Conservation (phyloP, 2,329 filamentous ascomycete genomes). For the Cladobotryum protrusum region DNA sequence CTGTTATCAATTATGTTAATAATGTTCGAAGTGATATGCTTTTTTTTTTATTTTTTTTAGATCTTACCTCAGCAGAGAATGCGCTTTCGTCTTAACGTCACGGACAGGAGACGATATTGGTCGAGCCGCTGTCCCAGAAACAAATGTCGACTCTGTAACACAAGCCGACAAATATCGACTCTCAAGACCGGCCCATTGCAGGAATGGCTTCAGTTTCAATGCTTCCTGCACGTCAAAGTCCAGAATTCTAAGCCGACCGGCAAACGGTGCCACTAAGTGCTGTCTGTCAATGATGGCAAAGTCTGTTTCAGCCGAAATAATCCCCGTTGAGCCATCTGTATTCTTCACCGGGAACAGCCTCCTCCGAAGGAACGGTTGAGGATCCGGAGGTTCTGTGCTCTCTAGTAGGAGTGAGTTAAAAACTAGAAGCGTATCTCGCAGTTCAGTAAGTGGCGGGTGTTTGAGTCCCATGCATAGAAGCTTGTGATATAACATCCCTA, state of each 20-base stretch:
- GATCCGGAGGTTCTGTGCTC: background rate
- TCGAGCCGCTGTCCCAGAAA: slow-evolving; percentile 12
- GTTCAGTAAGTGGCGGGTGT: slow-evolving; percentile 10
- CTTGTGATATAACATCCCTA: slow-evolving; percentile 26
- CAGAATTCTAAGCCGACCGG: slow-evolving; percentile 23
- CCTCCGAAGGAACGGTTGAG: slow-evolving; percentile 8
- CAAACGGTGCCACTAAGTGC: slow-evolving; percentile 21
- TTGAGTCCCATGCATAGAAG: slow-evolving; percentile 17
- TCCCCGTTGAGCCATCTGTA: slow-evolving; percentile 11
- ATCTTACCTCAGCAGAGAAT: slow-evolving; percentile 27
- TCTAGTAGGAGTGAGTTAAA: slow-evolving; percentile 27
- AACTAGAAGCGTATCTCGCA: slow-evolving; percentile 26
- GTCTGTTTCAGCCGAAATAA: slow-evolving; percentile 12
- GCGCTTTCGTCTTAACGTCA: slow-evolving; percentile 25
- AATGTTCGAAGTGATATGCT: no score
- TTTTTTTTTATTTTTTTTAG: no score
- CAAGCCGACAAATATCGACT: slow-evolving; percentile 26
- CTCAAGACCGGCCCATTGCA: slow-evolving; percentile 29
- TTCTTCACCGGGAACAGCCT: slow-evolving; percentile 20
- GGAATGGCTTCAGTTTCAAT: slow-evolving; percentile 21
- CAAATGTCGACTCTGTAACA: slow-evolving; percentile 28
- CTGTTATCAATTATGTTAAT: slow-evolving; percentile 7
- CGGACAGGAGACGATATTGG: slow-evolving; percentile 17
- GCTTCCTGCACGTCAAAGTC: slow-evolving; percentile 32
- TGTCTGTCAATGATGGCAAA: slow-evolving; percentile 33